Conservation (phyloP, 169 alveolate genomes). For the Plasmodium vinckei region DNA sequence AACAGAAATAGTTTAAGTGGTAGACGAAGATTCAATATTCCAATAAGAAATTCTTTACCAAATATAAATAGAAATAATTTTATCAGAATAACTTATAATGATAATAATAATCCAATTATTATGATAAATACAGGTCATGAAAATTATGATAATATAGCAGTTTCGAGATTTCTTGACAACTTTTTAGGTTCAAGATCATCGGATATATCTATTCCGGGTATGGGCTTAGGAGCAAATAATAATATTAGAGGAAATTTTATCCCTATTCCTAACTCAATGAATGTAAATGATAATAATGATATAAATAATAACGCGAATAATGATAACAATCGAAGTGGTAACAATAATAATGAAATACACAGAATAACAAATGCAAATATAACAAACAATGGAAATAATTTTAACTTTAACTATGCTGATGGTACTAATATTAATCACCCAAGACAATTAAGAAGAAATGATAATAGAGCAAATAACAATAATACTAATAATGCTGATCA, state of each 20-base stretch:
- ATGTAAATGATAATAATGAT: not conserved
- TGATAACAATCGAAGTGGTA: not conserved
- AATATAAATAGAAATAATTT: slow-evolving; percentile 40
- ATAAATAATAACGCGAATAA: not conserved
- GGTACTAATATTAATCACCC: slow-evolving; percentile 18
- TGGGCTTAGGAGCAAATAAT: slow-evolving; percentile 16
- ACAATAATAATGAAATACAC: not conserved
- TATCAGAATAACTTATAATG: slow-evolving; percentile 71
- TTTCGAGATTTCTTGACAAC: slow-evolving; percentile 57
- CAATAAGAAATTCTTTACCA: slow-evolving; percentile 27
- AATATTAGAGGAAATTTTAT: slow-evolving; percentile 1
- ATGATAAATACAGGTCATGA: slow-evolving; percentile 74
- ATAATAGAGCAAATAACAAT: slow-evolving; percentile 29
- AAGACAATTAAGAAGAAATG: slow-evolving; percentile 15
- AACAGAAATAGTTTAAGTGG: slow-evolving; percentile 25
- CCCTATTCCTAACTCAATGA: not conserved
- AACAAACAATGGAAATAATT: slow-evolving; percentile 2
- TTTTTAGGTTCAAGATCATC: slow-evolving; percentile 47
- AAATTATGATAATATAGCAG: slow-evolving; percentile 60
- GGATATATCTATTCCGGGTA: slow-evolving; percentile 6
- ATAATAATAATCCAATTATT: slow-evolving; percentile 57
- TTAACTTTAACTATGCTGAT: not conserved
- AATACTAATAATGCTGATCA: slow-evolving; percentile 24
- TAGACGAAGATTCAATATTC: slow-evolving; percentile 45
- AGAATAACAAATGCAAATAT: not conserved